A percentile compares a stretch with the other conserved stretches of the same genome.
These are phyloP conservation scores for Globisporangium recalcitrans DNA, from an alignment of 352 stramenopile genomes.

Conservation along the genomic window DNA sequence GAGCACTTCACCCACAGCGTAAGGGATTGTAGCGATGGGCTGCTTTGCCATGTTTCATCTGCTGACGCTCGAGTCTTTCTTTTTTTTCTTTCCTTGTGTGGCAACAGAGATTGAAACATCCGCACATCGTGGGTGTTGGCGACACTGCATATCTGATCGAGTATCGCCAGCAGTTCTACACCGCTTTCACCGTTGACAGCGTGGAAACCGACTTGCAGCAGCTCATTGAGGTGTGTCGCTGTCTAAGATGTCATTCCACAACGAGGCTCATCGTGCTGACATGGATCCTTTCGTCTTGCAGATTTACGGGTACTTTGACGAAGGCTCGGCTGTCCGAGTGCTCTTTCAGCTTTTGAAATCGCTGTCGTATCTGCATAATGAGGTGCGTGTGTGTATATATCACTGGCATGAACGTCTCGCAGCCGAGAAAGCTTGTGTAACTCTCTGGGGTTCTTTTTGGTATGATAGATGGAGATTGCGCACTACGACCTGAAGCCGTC, in stretches of 20 bases:
- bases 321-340: conserved; percentile 54
- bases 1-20: conserved; percentile 74
- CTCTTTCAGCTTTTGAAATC: conserved; percentile 60
- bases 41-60: neutral
- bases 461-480: conserved; percentile 54
- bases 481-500: conserved; percentile 96
- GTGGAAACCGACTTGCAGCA: conserved; percentile 71
- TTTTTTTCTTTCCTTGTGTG: neutral
- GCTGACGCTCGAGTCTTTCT: neutral
- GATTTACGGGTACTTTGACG: conserved; percentile 59
- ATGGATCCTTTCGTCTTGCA: conserved; percentile 8
- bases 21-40: conserved; percentile 10
- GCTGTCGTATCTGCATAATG: conserved; percentile 66
- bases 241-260: neutral
- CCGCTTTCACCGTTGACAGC: conserved; percentile 68
- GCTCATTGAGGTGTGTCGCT: conserved; percentile 49
- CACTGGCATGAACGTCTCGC: neutral
- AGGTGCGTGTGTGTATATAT: conserved; percentile 33
- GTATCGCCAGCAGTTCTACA: conserved; percentile 68
- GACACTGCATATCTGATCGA: conserved; percentile 53
- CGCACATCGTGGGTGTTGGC: conserved; percentile 62
- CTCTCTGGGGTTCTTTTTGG: neutral
- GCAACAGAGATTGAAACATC: conserved; percentile 59
- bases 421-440: conserved; percentile 5
- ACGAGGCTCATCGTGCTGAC: neutral